Evolutionary conservation across 192 early-diverging fungal genomes (phyloP).

Genomic region (Rhizoclosmatium globosum): DNA sequence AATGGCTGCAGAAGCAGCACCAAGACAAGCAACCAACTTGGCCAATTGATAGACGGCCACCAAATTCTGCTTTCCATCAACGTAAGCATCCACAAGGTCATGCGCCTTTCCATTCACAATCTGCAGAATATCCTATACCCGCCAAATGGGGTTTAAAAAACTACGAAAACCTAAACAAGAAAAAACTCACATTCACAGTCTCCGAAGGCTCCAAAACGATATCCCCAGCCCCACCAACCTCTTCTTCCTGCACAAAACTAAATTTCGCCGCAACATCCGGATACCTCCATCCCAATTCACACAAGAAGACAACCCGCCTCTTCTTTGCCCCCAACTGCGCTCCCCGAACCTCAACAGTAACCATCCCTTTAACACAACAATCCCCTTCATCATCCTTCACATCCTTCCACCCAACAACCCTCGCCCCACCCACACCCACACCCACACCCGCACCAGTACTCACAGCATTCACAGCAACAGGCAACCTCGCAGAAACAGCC

Average conservation of each 20-base stretch:
- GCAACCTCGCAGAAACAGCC: background rate
- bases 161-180: background rate
- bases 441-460: too few species aligned
- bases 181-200: background rate
- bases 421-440: background rate
- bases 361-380: background rate
- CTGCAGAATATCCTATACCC: background rate
- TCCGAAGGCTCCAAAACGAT: background rate
- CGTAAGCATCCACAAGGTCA: background rate
- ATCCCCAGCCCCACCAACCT: background rate
- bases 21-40: slow-evolving; percentile 13
- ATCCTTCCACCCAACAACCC: background rate
- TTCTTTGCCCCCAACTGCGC: too few species aligned
- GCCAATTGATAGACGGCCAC: slow-evolving; percentile 12
- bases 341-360: background rate
- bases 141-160: background rate
- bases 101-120: background rate
- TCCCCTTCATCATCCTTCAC: background rate
- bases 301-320: background rate
- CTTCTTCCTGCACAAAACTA: background rate
- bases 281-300: background rate
- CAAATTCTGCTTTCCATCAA: background rate
- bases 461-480: background rate
- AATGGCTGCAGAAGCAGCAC: too few species aligned
- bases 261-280: background rate